Percentiles rank a stretch among this genome's conserved stretches.
phyloP scores from a whole-genome alignment of 495 filamentous ascomycete species.

The Annulohypoxylon nitens region DNA sequence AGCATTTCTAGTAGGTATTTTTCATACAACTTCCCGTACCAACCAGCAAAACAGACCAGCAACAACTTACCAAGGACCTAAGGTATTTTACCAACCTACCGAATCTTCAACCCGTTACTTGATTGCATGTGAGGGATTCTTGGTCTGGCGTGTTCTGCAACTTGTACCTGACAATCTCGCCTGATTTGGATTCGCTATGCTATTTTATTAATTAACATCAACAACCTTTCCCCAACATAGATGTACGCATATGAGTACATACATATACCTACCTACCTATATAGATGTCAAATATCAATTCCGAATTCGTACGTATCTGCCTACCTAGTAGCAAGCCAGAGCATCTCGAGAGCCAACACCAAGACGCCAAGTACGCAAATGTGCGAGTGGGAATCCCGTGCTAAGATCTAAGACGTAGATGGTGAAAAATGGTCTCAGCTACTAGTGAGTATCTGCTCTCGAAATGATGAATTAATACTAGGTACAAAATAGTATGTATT shows the following conservation, averaged over 20 bases:
- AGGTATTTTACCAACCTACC: neutral
- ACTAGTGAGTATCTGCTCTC: conserved; percentile 25
- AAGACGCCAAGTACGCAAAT: conserved; percentile 20
- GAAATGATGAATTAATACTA: conserved; percentile 19
- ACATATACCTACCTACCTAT: neutral
- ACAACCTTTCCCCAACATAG: conserved; percentile 6
- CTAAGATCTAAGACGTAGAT: conserved; percentile 35
- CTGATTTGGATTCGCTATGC: conserved; percentile 8
- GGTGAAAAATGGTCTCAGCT: conserved; percentile 34
- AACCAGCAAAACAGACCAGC: neutral
- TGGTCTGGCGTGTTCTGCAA: neutral
- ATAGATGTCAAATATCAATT: conserved; percentile 1
- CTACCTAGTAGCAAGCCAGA: neutral
- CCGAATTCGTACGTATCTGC: conserved; percentile 11
- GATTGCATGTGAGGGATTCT: conserved; percentile 4
- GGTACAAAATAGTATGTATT: conserved; percentile 21
- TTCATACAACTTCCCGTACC: neutral
- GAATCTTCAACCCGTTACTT: conserved; percentile 35
- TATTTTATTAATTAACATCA: conserved; percentile 7
- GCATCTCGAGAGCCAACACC: neutral
- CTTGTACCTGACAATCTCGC: conserved; percentile 39
- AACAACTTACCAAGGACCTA: too few relatives aligned
- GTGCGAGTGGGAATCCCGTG: conserved; percentile 18
- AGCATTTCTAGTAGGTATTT: neutral
- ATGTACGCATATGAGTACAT: neutral